These are phyloP conservation scores for Neocucurbitaria cava DNA, from an alignment of 2,329 filamentous ascomycete species.

Conservation along the genomic window DNA sequence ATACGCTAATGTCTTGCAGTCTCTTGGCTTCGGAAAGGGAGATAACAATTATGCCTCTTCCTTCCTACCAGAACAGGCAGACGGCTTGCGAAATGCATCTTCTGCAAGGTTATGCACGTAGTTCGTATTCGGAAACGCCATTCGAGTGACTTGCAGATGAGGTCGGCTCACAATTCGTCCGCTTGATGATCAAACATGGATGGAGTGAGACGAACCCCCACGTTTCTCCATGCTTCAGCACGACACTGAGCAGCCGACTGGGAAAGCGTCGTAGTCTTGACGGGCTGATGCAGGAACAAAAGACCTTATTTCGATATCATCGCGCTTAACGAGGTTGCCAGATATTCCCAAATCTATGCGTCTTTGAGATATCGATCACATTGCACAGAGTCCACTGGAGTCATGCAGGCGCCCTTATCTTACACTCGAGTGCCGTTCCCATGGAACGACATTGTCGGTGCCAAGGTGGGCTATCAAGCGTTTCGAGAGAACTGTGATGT, in stretches of 20 bases:
- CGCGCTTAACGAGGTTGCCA: conserved; percentile 13
- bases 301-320: conserved; percentile 20
- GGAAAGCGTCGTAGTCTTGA: conserved; percentile 25
- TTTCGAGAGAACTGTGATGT: conserved; percentile 2
- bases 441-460: not conserved
- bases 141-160: conserved; percentile 42
- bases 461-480: not conserved
- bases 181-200: conserved; percentile 15
- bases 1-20: conserved; percentile 8
- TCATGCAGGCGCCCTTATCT: not conserved
- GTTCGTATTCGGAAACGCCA: conserved; percentile 17
- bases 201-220: conserved; percentile 33
- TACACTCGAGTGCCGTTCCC: not conserved
- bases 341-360: not conserved
- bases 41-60: conserved; percentile 34
- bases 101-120: conserved; percentile 20
- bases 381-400: not conserved
- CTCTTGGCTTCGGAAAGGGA: conserved; percentile 27
- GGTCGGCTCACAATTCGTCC: conserved; percentile 12
- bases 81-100: conserved; percentile 21
- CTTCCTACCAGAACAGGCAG: conserved; percentile 24
- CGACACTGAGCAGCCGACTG: conserved; percentile 9
- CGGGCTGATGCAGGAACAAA: conserved; percentile 33
- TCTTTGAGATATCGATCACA: not conserved
- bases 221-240: conserved; percentile 31